Evolutionary conservation across 1,139 yeast species (phyloP), one percentile per base, ranked within the genome.

Genomic region (Candida glucosophila): DNA sequence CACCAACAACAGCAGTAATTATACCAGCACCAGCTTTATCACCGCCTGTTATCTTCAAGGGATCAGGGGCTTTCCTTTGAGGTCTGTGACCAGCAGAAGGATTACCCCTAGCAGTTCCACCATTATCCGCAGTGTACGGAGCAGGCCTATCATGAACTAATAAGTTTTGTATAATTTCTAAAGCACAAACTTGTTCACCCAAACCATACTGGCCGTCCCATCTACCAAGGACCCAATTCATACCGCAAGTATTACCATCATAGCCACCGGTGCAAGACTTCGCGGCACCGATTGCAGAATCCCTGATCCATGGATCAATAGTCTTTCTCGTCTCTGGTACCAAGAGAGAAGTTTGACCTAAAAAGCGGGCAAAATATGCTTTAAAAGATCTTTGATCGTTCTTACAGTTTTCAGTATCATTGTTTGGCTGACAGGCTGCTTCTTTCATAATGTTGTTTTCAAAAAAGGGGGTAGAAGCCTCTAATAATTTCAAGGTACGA

Each of bases 11-110:
- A 6, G 80, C 83, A 2, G 96, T 88, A 33, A 86, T 73, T 26
- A 86, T 71, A 24, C 90, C 83, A 1, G 96, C 96, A 30, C 95
- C 96, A 1, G 92, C 95, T 35, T 57, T 69, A 46, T 85, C 95
- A 26, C 78, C 80, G 2, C 57, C 45, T 22, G 63, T 63, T 25
- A 83, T 60, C 11, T 50, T 43, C 39, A 85, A 59, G 4, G 80
- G 67, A 17, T 50, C 28, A 2, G 58, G 49, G 31, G 56, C 47
- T 22, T 58, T 52, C 19, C 40, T 62, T 6, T 58, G 45, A 25
- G 61, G 55, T 18, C 62, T 61, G 25, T 58, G 45, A 35, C 86
- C 86, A 15, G 79, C 81, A 23, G 73, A 67, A 19, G 73, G 72
- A 37, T 68, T 58, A 37, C 80, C 80, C 5, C 40, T 33, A 3